A percentile compares a stretch with the other conserved stretches of the same genome.
Evolutionary conservation across 352 stramenopile genomes (phyloP).

Genomic region (Peronospora farinosa): DNA sequence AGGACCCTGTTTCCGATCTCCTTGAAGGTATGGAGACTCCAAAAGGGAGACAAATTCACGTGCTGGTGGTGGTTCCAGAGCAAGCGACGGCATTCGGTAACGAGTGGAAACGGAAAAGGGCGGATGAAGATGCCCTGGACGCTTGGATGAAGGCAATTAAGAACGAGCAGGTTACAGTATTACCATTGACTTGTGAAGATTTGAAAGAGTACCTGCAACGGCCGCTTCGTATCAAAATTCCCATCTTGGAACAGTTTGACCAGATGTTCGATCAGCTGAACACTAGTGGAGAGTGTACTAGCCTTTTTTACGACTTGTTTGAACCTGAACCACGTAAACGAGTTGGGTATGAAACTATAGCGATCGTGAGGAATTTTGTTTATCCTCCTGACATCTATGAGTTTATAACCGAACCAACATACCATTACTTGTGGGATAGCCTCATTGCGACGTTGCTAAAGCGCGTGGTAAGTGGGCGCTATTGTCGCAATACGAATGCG

Average conservation of each 20-base stretch:
- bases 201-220: constrained; percentile 14
- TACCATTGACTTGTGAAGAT: constrained; percentile 18
- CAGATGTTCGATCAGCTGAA: background rate
- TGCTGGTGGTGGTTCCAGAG: constrained; percentile 10
- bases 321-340: too few species aligned
- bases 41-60: constrained; percentile 1
- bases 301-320: too few species aligned
- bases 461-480: background rate
- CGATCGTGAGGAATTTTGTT: too few species aligned
- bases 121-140: constrained; percentile 7
- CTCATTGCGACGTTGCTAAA: background rate
- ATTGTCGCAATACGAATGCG: background rate
- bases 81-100: constrained; percentile 2
- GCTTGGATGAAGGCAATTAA: constrained; percentile 16
- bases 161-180: constrained; percentile 13
- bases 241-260: background rate
- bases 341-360: background rate
- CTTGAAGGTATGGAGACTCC: background rate
- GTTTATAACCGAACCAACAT: background rate
- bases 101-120: constrained; percentile 12
- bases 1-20: too few species aligned
- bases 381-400: background rate
- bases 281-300: too few species aligned
- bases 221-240: background rate
- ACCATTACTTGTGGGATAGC: background rate